Base-by-base conservation (phyloP, 495 filamentous ascomycete genomes). In the Xylaria cubensis region DNA sequence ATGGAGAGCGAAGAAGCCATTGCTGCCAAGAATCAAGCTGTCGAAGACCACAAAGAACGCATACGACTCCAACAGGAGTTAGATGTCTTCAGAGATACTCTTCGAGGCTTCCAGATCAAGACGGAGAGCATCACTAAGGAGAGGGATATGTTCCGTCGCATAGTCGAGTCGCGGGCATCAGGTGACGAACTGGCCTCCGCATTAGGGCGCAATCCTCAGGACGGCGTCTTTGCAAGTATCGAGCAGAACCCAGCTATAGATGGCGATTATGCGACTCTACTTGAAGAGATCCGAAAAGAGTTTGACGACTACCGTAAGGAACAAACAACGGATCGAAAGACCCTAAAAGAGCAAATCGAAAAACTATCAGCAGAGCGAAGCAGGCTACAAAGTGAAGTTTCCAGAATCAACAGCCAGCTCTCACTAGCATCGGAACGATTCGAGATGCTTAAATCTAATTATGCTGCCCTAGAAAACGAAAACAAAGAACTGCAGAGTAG, bases 101-200 rank as follows among this genome's bases (percentile, higher is more conserved):
- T 97, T 44, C 87, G 92, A 72, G 90, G 91, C 42, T 88, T 96
- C 61, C 86, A 91, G 4, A 89, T 92, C 8, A 91, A 93, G 72
- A 92, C 93, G 41, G 91, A 97, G 84, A 97, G 94, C 80, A 97
- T 97, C 74, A 92, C 95, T 62, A 93, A 93, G 77, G 96, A 99
- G 82, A 90, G 96, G 44, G 95, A 99, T 76, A 98, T 97, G 88
- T 98, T 97, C 90, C 89, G 94, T 39, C 93, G 94, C 51, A 96
- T 98, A 89, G 88, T 97, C 17, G 90, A 93, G 70, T 91, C 94
- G 74, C 84, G 90, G 41, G 86, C 85, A 12, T 80, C 84, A 19
- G 81, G 87, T 8, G 83, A 86, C 6, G 92, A 96, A 76, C 81
- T 87, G 62, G 83, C 84, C 26, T 90, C 88, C 32, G 84, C 87